Conservation (phyloP, 1,284 basidiomycete species). For the Taiwanofungus camphoratus region DNA sequence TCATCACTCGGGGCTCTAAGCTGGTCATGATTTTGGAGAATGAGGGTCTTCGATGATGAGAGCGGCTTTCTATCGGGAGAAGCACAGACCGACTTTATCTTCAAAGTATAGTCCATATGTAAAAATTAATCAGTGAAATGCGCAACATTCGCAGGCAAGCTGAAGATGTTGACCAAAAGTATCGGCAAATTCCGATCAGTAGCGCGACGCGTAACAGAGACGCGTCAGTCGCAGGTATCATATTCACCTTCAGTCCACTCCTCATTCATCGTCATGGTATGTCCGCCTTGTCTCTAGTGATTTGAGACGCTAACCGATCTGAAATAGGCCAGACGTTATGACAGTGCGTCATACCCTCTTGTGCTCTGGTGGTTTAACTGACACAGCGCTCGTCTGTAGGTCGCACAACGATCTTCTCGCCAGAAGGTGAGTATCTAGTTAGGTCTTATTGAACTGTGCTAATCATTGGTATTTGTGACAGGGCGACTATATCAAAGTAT, state of each 20-base stretch:
- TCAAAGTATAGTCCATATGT: too few relatives aligned
- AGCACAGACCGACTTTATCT: too few relatives aligned
- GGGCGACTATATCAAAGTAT: constrained; percentile 88
- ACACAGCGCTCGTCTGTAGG: constrained; percentile 38
- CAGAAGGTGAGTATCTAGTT: constrained; percentile 65
- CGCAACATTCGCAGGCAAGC: too few relatives aligned
- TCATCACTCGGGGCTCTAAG: too few relatives aligned
- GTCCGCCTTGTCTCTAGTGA: constrained; percentile 7
- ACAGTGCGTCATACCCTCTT: constrained; percentile 52
- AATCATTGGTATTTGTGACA: constrained; percentile 29
- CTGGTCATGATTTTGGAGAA: too few relatives aligned
- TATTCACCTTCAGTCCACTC: neutral
- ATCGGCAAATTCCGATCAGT: constrained; percentile 2
- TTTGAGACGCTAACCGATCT: constrained; percentile 1
- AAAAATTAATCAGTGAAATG: too few relatives aligned
- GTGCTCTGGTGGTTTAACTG: constrained; percentile 9
- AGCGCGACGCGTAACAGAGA: constrained; percentile 17
- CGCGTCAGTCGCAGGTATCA: constrained; percentile 22
- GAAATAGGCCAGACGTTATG: constrained; percentile 79
- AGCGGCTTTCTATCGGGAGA: too few relatives aligned
- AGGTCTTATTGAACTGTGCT: neutral
- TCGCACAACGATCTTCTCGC: constrained; percentile 94
- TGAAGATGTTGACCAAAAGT: too few relatives aligned
- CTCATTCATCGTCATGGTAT: constrained; percentile 29
- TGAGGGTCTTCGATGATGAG: too few relatives aligned